Evolutionary conservation across 208 protist species (phyloP).

Genomic region (Wallacemonas sp.): DNA sequence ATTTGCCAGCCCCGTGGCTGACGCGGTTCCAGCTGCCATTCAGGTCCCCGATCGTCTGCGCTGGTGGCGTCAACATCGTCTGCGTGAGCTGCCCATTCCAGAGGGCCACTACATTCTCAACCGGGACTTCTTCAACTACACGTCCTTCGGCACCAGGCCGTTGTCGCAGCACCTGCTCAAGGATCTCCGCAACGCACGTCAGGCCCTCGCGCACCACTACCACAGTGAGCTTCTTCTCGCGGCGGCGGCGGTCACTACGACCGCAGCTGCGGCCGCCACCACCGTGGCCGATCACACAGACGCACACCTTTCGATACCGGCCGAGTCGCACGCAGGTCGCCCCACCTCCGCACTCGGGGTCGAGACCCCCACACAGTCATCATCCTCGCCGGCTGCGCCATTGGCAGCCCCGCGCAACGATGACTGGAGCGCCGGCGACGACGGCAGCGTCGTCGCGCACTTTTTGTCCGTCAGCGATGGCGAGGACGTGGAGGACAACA

Average conservation of each 20-base stretch:
- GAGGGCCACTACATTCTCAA: slow-evolving; percentile 41
- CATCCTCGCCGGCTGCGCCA: background rate
- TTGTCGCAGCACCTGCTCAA: slow-evolving; percentile 28
- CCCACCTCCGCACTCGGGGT: too few relatives aligned
- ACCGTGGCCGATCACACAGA: too few relatives aligned
- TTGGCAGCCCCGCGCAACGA: background rate
- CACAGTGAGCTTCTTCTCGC: background rate
- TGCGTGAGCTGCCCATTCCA: slow-evolving; percentile 47
- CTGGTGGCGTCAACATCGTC: slow-evolving; percentile 60
- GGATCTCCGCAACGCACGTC: slow-evolving; percentile 5
- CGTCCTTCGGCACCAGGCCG: slow-evolving; percentile 41
- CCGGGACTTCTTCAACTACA: slow-evolving; percentile 52
- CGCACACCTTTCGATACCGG: too few relatives aligned
- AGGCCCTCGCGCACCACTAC: slow-evolving; percentile 1
- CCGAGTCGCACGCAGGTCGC: too few relatives aligned
- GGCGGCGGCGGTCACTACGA: too few relatives aligned
- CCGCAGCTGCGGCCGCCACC: too few relatives aligned
- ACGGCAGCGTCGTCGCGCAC: too few relatives aligned
- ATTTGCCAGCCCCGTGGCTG: background rate
- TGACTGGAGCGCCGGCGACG: too few relatives aligned
- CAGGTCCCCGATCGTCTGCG: slow-evolving; percentile 75
- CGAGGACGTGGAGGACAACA: background rate
- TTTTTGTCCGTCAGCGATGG: too few relatives aligned
- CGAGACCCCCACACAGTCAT: background rate
- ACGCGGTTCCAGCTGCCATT: slow-evolving; percentile 11